These are phyloP conservation scores for Hondaea fermentalgiana DNA, from an alignment of 108 stramenopile genomes.

Conservation along the genomic window DNA sequence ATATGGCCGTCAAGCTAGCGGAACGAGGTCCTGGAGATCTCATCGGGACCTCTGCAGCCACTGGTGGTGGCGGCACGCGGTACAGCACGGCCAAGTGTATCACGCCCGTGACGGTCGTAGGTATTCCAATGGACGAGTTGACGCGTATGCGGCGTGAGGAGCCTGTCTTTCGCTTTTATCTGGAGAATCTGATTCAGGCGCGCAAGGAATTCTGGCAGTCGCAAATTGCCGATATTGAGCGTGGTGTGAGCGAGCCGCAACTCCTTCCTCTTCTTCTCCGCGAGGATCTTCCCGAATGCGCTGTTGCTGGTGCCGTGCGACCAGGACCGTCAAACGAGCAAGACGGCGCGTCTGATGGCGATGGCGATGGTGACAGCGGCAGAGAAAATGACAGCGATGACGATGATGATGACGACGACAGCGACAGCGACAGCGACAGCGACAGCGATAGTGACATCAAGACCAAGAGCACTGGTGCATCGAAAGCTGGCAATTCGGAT, in stretches of 20 bases:
- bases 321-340: background rate
- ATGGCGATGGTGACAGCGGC: background rate
- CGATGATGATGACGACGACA: background rate
- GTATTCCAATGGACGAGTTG: constrained; percentile 1
- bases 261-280: background rate
- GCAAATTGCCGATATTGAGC: background rate
- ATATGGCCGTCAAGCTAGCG: background rate
- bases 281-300: background rate
- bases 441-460: background rate
- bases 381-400: background rate
- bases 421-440: background rate
- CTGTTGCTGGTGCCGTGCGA: background rate
- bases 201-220: constrained; percentile 17
- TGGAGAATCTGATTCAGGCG: constrained; percentile 15
- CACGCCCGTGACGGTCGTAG: background rate
- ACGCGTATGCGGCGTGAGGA: background rate
- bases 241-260: constrained; percentile 15
- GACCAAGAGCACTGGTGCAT: too few species aligned
- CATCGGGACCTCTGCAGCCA: constrained; percentile 1
- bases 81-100: constrained; percentile 14
- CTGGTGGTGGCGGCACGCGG: background rate
- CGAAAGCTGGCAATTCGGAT: too few species aligned
- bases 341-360: background rate
- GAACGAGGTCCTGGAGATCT: constrained; percentile 2
- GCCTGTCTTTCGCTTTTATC: constrained; percentile 11